phyloP scores from a whole-genome alignment of 202 grass and related monocot species.

The Setaria viridis region DNA sequence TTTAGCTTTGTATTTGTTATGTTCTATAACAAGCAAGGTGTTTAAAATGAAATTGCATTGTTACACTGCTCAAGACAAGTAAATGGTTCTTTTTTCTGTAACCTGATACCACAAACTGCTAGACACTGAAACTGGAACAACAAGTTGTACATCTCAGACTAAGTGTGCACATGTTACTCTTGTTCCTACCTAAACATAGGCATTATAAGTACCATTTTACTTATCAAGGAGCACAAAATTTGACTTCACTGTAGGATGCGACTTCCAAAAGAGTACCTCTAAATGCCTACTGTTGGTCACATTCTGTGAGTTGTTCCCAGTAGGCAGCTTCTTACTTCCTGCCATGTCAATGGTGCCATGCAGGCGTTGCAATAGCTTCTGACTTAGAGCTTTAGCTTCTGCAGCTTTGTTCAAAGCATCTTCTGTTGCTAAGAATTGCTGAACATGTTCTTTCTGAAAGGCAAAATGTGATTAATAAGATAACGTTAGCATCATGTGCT shows the following conservation, averaged over 20 bases:
- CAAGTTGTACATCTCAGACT: slow-evolving; percentile 8
- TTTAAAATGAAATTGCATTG: neutral
- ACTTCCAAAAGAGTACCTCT: slow-evolving; percentile 61
- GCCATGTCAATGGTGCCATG: slow-evolving; percentile 69
- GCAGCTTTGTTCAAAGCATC: slow-evolving; percentile 99
- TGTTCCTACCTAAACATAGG: slow-evolving; percentile 23
- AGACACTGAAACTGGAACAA: slow-evolving; percentile 13
- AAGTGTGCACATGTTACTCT: slow-evolving; percentile 9
- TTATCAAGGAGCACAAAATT: slow-evolving; percentile 12
- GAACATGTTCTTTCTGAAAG: slow-evolving; percentile 98
- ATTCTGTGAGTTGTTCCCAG: slow-evolving; percentile 71
- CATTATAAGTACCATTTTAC: slow-evolving; percentile 10
- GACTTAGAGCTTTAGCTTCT: slow-evolving; percentile 88
- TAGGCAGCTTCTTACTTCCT: slow-evolving; percentile 63
- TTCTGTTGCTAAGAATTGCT: slow-evolving; percentile 98
- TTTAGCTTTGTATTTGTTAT: neutral
- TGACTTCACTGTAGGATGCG: slow-evolving; percentile 17
- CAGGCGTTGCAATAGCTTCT: slow-evolving; percentile 89
- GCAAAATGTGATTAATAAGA: slow-evolving; percentile 49
- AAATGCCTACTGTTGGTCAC: slow-evolving; percentile 75
- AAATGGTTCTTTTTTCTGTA: neutral
- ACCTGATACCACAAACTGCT: slow-evolving; percentile 23
- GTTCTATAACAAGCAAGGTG: neutral
- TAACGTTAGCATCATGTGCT: slow-evolving; percentile 42
- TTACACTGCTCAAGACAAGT: neutral